Conservation (phyloP, 2,329 filamentous ascomycete genomes). For the Tolypocladium tundrense region DNA sequence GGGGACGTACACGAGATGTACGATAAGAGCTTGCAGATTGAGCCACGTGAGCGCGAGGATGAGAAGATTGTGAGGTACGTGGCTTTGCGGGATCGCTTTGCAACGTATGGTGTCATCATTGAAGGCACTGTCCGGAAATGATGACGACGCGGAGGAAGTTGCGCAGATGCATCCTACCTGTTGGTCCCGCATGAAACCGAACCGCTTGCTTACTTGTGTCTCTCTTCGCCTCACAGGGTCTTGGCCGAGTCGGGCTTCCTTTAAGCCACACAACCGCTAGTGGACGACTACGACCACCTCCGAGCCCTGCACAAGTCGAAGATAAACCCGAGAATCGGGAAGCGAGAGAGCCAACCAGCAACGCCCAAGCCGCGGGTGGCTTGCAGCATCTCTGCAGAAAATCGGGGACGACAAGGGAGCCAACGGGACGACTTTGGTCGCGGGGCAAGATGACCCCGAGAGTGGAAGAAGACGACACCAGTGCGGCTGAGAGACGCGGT, state of each 20-base stretch:
- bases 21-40: conserved; percentile 86
- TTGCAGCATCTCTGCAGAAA: neutral
- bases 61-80: conserved; percentile 98
- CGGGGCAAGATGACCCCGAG: neutral
- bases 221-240: conserved; percentile 30
- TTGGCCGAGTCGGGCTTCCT: conserved; percentile 52
- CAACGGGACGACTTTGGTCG: neutral
- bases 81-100: conserved; percentile 15
- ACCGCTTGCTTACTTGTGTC: neutral
- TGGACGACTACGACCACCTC: neutral
- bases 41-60: conserved; percentile 92
- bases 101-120: conserved; percentile 9
- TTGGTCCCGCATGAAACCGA: neutral
- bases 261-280: conserved; percentile 20
- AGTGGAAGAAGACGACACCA: neutral
- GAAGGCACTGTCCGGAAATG: neutral
- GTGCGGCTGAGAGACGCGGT: neutral
- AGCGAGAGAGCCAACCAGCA: neutral
- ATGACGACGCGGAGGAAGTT: neutral
- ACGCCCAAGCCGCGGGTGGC: too few species aligned
- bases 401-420: neutral
- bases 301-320: neutral
- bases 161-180: conserved; percentile 2
- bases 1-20: conserved; percentile 99
- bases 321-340: neutral